Conservation (phyloP, 208 protist species). For the Leptomonas pyrrhocoris region DNA sequence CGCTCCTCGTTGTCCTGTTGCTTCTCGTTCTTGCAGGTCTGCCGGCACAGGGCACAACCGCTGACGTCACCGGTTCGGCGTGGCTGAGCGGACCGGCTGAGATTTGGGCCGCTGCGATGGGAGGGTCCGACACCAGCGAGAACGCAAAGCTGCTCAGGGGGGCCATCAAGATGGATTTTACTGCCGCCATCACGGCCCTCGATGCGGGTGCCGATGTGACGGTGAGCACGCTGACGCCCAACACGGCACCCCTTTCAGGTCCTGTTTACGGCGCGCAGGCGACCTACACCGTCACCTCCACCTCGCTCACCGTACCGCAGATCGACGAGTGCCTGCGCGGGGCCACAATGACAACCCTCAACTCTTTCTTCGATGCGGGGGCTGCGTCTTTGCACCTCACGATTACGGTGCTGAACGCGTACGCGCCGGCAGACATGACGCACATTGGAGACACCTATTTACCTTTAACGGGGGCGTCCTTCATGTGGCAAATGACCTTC, state of each 20-base stretch:
- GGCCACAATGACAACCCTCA: constrained; percentile 3
- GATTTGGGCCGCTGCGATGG: background rate
- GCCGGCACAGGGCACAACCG: background rate
- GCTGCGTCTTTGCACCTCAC: background rate
- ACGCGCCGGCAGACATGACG: constrained; percentile 1
- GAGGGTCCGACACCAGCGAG: background rate
- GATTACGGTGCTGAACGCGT: constrained; percentile 8
- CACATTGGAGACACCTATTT: constrained; percentile 4
- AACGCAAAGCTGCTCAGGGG: background rate
- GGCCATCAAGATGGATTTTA: background rate
- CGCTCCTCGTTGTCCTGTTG: background rate
- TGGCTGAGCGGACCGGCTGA: constrained; percentile 16
- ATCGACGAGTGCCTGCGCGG: constrained; percentile 10
- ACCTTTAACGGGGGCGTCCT: constrained; percentile 19
- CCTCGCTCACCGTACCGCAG: constrained; percentile 4
- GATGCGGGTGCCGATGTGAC: background rate
- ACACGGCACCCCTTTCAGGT: background rate
- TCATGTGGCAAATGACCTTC: constrained; percentile 19
- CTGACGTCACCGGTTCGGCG: background rate
- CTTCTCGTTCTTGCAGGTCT: background rate
- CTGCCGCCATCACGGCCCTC: background rate
- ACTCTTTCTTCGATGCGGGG: background rate
- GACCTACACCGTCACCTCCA: background rate
- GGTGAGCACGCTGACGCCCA: background rate
- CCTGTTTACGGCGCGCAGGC: constrained; percentile 12